Conservation (phyloP, 495 filamentous ascomycete genomes). For the Aspergillus cavernicola region DNA sequence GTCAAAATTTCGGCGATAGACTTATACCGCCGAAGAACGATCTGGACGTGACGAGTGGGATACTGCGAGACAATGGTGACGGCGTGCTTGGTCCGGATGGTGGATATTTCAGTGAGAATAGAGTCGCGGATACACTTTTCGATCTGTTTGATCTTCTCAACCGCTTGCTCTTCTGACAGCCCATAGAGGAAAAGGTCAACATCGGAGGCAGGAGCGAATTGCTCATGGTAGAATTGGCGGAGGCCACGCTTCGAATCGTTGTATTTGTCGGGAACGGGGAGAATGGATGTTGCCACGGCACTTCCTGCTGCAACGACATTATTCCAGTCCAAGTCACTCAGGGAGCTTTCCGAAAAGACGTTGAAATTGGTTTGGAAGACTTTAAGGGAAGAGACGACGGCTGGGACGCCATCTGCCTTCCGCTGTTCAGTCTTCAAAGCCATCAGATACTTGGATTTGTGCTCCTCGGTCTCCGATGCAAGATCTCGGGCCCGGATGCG, state of each 20-base stretch:
- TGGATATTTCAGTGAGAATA: conserved; percentile 71
- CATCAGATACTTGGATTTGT: conserved; percentile 68
- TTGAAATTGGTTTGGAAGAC: conserved; percentile 75
- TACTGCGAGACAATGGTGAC: conserved; percentile 82
- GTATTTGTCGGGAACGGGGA: conserved; percentile 66
- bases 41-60: conserved; percentile 75
- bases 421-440: conserved; percentile 56
- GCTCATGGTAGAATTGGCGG: conserved; percentile 74
- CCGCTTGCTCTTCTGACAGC: conserved; percentile 63
- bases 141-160: conserved; percentile 79
- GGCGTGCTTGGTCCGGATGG: conserved; percentile 75
- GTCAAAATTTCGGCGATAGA: conserved; percentile 77
- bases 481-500: conserved; percentile 62
- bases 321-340: conserved; percentile 66
- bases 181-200: conserved; percentile 83
- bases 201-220: conserved; percentile 75
- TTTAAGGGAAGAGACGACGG: conserved; percentile 57
- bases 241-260: conserved; percentile 56
- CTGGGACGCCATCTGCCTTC: conserved; percentile 55
- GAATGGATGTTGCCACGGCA: conserved; percentile 67
- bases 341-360: conserved; percentile 66
- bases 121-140: conserved; percentile 65
- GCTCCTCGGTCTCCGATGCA: conserved; percentile 51
- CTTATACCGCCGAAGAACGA: conserved; percentile 80
- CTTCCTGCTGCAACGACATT: conserved; percentile 77